Evolutionary conservation across 1,139 yeast genomes (phyloP).

Genomic region (Pichia sp.): DNA sequence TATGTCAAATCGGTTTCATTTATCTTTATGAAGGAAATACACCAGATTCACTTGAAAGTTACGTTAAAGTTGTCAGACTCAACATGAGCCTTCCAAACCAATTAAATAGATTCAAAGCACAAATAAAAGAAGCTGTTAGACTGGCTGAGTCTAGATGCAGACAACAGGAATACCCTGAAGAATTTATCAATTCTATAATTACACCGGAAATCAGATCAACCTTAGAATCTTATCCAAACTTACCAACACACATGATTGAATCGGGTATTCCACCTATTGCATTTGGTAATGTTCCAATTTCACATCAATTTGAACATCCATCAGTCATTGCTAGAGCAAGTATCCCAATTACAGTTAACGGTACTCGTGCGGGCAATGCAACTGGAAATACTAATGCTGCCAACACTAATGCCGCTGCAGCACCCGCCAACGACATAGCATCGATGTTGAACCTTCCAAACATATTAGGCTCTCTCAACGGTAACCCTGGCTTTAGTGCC

Average conservation of each 20-base stretch:
- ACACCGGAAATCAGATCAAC: slow-evolving; percentile 25
- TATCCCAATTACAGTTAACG: slow-evolving; percentile 12
- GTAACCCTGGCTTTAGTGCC: slow-evolving; percentile 13
- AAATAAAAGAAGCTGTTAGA: slow-evolving; percentile 28
- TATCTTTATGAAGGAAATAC: slow-evolving; percentile 35
- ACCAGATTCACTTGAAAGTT: slow-evolving; percentile 33
- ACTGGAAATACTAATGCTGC: not conserved
- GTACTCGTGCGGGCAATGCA: not conserved
- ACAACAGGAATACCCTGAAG: slow-evolving; percentile 32
- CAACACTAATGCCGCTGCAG: not conserved
- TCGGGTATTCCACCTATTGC: slow-evolving; percentile 18
- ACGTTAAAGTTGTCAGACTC: slow-evolving; percentile 33
- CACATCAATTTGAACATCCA: not conserved
- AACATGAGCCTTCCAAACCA: slow-evolving; percentile 25
- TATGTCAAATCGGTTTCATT: slow-evolving; percentile 36
- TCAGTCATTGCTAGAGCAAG: slow-evolving; percentile 11
- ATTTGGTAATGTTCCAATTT: slow-evolving; percentile 17
- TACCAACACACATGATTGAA: slow-evolving; percentile 19
- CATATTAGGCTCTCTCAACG: not conserved
- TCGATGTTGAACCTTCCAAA: slow-evolving; percentile 4
- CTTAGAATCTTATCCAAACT: slow-evolving; percentile 24
- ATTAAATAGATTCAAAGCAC: slow-evolving; percentile 27
- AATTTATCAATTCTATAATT: slow-evolving; percentile 29
- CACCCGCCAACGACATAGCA: not conserved
- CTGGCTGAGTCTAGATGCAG: slow-evolving; percentile 31